Base-by-base conservation (phyloP, 2,329 filamentous ascomycete genomes). In the Arthrobotrys conoides region DNA sequence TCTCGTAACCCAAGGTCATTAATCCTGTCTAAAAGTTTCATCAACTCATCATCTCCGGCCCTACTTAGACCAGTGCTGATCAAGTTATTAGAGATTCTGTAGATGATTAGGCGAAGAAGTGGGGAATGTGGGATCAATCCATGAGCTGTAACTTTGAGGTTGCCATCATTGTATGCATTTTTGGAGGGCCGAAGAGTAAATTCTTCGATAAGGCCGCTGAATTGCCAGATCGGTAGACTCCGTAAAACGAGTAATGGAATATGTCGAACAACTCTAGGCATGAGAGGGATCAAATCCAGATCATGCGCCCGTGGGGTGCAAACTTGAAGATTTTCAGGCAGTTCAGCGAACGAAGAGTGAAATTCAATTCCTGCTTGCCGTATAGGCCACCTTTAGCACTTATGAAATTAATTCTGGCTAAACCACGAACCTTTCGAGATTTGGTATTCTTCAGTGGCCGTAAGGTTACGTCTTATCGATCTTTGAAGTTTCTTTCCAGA, bases 201-300 rank as follows among this genome's bases (percentile, higher is more conserved):
- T 10, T 27, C 27, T 5, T 16, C 36, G 5, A 63, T 5, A 22
- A 63, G 10, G 9, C 36, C 0, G 14, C 57, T 44, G 20, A 46
- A 41, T 27, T 63, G 57, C 57, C 57, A 41, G 8, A 63, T 63
- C 1, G 57, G 57, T n/a, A 63, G 36, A 27, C 8, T 44, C 3
- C 44, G 38, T 4, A 63, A 9, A 22, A 63, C 8, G 12, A 9
- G 36, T 6, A 44, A 20, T 3, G 33, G 57, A n/a, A 63, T 44
- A n/a, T 27, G 12, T n/a, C 57, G 33, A 36, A 36, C n/a, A 5
- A 3, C 3, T 44, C 3, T 9, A 6, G 33, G 22, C 1, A 12
- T 24, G 3, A n/a, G 46, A n/a, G 12, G 20, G 10, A 14, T 4
- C 14, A 44, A 12, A 2, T 18, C 16, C 57, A 46, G 2, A 5